Conservation (phyloP, 495 filamentous ascomycete genomes). For the Aspergillus sclerotiicarbonarius region DNA sequence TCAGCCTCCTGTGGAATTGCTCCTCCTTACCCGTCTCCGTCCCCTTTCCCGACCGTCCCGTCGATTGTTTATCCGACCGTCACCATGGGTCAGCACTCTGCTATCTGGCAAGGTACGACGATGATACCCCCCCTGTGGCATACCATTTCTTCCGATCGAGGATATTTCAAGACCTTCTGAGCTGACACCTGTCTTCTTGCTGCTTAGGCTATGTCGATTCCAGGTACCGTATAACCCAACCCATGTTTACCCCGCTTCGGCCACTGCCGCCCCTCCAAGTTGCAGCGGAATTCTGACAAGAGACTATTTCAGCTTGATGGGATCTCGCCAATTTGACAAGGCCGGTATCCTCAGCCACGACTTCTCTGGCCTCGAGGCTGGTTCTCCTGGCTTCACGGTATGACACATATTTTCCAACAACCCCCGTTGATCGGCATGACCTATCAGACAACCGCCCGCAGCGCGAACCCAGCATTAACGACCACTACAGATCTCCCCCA, state of each 20-base stretch:
- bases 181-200: constrained; percentile 18
- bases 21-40: constrained; percentile 13
- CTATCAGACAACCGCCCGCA: background rate
- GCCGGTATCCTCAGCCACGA: constrained; percentile 81
- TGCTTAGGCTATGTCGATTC: constrained; percentile 63
- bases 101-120: constrained; percentile 58
- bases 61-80: constrained; percentile 23
- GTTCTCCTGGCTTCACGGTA: constrained; percentile 69
- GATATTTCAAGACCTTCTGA: background rate
- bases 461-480: constrained; percentile 10
- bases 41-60: constrained; percentile 9
- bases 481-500: constrained; percentile 32
- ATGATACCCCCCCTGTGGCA: background rate
- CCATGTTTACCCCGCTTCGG: constrained; percentile 19
- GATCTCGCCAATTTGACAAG: constrained; percentile 78
- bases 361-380: constrained; percentile 82
- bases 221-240: constrained; percentile 48
- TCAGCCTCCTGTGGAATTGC: constrained; percentile 24
- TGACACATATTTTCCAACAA: constrained; percentile 27
- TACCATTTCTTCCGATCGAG: too few species aligned
- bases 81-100: constrained; percentile 42
- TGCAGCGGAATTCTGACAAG: constrained; percentile 18
- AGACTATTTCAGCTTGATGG: constrained; percentile 65
- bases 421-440: background rate
- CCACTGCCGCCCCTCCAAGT: constrained; percentile 13